Base-by-base conservation (phyloP, 2,329 filamentous ascomycete species). In the Cryoendolithus antarcticus region DNA sequence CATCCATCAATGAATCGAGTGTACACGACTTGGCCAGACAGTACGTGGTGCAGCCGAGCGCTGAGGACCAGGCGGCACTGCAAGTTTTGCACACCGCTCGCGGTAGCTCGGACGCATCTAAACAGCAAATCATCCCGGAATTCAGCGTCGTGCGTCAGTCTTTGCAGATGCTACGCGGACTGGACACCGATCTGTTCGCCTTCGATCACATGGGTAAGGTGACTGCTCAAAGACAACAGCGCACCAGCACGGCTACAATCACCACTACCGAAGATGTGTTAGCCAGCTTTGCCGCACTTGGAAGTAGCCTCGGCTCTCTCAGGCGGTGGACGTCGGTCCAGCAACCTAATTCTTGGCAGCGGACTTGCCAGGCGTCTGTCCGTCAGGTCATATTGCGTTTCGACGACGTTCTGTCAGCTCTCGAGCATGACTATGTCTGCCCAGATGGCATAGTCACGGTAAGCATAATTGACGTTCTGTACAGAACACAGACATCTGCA, bases 101-200 rank as follows among this genome's bases (percentile, higher is more conserved):
- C 6, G 11, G 9, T 9, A 4, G 7, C 11, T 30, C 27, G 11
- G n/a, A 9, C 11, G 27, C 6, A 10, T 12, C 13, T 9, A 12
- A 30, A 5, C 12, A 13, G 6, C 10, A 19, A 13, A 21, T 11
- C 8, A 65, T 89, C 4, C 74, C 81, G 0, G 88, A 94, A 55
- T 65, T 82, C 1, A 77, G 88, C 46, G 66, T 79, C 8, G 64
- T 88, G 19, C 75, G 86, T 35, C 86, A 96, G 53, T 74, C 77
- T 0, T 65, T 95, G 1, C 89, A 85, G 51, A 93, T 95, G 84
- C 70, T 96, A 0, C 74, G 77, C 39, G 88, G 88, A 1, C 64
- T 91, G 3, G 72, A 78, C 4, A 89, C 82, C 2, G 80, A 77
- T 2, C 55, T 94, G 1, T 94, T 88, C 51, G 40, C 48, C 7